phyloP scores from a whole-genome alignment of 495 filamentous ascomycete species.

The Penicillium coffeae region DNA sequence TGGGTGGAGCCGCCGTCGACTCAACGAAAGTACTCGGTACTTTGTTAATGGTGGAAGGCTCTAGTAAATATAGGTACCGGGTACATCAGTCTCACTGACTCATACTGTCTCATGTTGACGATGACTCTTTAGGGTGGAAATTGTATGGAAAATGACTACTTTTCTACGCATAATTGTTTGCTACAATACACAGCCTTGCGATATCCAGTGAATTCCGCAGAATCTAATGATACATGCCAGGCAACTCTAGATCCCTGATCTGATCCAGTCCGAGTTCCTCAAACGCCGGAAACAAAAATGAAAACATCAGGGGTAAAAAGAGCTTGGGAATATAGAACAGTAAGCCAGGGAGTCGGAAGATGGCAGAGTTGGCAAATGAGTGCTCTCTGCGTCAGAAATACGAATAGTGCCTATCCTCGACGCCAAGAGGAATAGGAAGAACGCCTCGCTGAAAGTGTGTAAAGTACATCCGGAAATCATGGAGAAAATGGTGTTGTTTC shows the following conservation, averaged over 20 bases:
- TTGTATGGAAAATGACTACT: not conserved
- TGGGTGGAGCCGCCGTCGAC: slow-evolving; percentile 12
- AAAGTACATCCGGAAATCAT: slow-evolving; percentile 7
- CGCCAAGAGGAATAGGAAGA: not conserved
- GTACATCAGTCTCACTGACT: slow-evolving; percentile 13
- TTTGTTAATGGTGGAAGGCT: not conserved
- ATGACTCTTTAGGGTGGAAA: slow-evolving; percentile 1
- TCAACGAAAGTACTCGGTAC: slow-evolving; percentile 13
- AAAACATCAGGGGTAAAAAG: no score
- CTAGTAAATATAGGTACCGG: not conserved
- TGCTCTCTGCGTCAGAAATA: no score
- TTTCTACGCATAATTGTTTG: not conserved
- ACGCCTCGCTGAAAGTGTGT: slow-evolving; percentile 13
- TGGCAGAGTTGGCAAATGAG: no score
- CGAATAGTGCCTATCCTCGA: no score
- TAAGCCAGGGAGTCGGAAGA: no score
- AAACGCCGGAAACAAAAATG: no score
- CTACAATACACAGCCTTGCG: not conserved
- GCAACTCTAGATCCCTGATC: no score
- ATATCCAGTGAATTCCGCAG: not conserved
- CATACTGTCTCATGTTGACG: slow-evolving; percentile 29
- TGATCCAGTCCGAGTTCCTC: no score
- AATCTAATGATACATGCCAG: not conserved
- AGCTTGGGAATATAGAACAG: no score
- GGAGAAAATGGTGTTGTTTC: no score